These are phyloP conservation scores for Eutypa lata DNA, from an alignment of 2,329 filamentous ascomycete species.

Conservation along the genomic window DNA sequence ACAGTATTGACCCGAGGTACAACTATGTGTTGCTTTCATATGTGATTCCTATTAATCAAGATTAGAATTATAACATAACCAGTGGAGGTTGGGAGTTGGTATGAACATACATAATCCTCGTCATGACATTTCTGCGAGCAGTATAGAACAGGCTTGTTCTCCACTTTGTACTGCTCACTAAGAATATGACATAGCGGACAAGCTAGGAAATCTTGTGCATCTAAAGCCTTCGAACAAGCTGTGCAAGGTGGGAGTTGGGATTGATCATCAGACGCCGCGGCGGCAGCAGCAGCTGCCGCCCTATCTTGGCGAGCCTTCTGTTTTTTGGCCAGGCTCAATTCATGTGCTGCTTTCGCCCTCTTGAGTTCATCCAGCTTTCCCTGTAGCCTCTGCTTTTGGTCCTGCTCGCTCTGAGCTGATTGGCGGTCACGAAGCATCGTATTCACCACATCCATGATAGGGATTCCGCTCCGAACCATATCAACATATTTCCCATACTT, in stretches of 20 bases:
- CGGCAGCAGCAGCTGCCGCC: constrained; percentile 31
- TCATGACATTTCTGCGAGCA: constrained; percentile 42
- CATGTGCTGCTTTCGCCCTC: constrained; percentile 43
- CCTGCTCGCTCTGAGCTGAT: constrained; percentile 23
- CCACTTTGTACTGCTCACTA: constrained; percentile 32
- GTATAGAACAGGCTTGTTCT: constrained; percentile 37
- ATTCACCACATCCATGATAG: constrained; percentile 27
- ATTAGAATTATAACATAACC: constrained; percentile 12
- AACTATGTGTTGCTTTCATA: constrained; percentile 36
- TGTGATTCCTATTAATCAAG: constrained; percentile 35
- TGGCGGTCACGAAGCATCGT: constrained; percentile 31
- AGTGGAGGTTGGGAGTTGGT: neutral
- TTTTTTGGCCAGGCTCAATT: constrained; percentile 26
- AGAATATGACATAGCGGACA: constrained; percentile 46
- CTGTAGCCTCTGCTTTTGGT: constrained; percentile 33
- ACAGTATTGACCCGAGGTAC: constrained; percentile 38
- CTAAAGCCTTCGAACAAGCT: constrained; percentile 34
- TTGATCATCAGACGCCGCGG: constrained; percentile 28
- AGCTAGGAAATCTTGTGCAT: constrained; percentile 34
- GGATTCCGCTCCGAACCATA: constrained; percentile 25
- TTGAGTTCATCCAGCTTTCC: constrained; percentile 44
- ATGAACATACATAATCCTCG: constrained; percentile 37
- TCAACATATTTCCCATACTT: constrained; percentile 38
- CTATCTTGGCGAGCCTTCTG: constrained; percentile 39
- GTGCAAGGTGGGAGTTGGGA: constrained; percentile 38